phyloP scores from a whole-genome alignment of 2,329 filamentous ascomycete genomes.

The Cercospora berteroae region DNA sequence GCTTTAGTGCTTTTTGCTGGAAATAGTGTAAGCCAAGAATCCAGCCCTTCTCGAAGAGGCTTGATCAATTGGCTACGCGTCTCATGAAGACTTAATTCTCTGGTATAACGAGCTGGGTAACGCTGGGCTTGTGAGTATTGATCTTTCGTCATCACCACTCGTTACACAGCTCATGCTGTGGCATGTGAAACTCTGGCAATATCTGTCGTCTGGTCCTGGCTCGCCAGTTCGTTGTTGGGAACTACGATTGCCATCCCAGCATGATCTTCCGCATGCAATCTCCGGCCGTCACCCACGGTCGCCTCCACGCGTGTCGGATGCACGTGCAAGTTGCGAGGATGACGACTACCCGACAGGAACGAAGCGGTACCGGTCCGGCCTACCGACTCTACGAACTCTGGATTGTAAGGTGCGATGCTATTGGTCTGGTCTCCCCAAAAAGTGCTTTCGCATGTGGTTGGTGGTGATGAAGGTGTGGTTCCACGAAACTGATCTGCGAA shows the following conservation, averaged over 20 bases:
- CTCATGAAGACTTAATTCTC: not conserved
- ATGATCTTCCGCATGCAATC: slow-evolving; percentile 8
- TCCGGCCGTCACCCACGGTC: slow-evolving; percentile 7
- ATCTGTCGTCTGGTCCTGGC: not conserved
- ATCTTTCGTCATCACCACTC: not conserved
- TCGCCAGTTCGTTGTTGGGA: slow-evolving; percentile 3
- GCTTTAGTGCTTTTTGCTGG: slow-evolving; percentile 7
- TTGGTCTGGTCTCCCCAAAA: not conserved
- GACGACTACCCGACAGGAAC: not conserved
- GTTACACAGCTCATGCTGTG: not conserved
- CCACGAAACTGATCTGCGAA: not conserved
- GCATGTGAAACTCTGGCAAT: slow-evolving; percentile 5
- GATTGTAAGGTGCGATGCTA: not conserved
- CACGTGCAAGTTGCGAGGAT: not conserved
- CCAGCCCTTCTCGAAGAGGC: slow-evolving; percentile 9
- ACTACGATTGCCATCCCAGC: not conserved
- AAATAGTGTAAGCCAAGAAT: slow-evolving; percentile 12
- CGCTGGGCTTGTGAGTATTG: not conserved
- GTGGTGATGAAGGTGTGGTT: not conserved
- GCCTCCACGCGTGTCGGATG: slow-evolving; percentile 7
- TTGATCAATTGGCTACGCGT: slow-evolving; percentile 2
- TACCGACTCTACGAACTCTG: not conserved
- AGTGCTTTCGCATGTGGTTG: not conserved
- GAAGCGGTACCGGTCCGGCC: not conserved
- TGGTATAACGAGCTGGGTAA: not conserved